Base-by-base conservation (phyloP, 2,329 filamentous ascomycete species). In the Diaporthe amygdali region DNA sequence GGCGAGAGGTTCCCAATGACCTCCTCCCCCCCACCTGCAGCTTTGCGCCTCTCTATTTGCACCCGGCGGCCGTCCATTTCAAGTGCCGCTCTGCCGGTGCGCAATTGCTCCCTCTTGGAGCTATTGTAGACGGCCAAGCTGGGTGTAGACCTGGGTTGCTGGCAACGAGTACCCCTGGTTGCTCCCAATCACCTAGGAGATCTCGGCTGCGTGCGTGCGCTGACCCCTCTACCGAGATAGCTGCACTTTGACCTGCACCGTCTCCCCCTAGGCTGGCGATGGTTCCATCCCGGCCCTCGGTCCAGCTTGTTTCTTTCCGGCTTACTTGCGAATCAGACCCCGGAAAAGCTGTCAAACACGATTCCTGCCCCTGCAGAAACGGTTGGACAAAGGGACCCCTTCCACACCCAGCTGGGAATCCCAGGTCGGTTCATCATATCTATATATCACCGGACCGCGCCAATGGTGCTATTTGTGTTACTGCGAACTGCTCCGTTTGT, bases 231-330 rank as follows among this genome's bases (percentile, higher is more conserved):
- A 5, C 54, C 49, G 61, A 59, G 25, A 55, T 56, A n/a, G 49
- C 69, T 49, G 63, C 63, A 49, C 67, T 63, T 69, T 59, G 67
- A 69, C 67, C 54, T 34, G 20, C 47, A 71, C 51, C 69, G 59
- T 39, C 27, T 34, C 44, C 20, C 30, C 44, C 63, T 68, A 68
- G 52, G 44, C 32, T 66, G 52, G 30, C 20, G 52, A 47, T 68
- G 69, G 63, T 68, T 39, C 39, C 34, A 25, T 47, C 46, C 51
- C 41, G 61, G 51, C 41, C 61, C 52, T 55, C 49, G 32, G 55
- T 49, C 66, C 34, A 68, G 67, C 34, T 39, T 30, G 54, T 63
- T 51, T 63, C 55, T 51, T 17, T 47, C 46, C 37, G 22, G 55
- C 32, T 30, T 27, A 44, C 30, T 25, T 71, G 64, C 63, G 46